phyloP scores from a whole-genome alignment of 2,329 filamentous ascomycete genomes.

The Mollisia scopiformis region DNA sequence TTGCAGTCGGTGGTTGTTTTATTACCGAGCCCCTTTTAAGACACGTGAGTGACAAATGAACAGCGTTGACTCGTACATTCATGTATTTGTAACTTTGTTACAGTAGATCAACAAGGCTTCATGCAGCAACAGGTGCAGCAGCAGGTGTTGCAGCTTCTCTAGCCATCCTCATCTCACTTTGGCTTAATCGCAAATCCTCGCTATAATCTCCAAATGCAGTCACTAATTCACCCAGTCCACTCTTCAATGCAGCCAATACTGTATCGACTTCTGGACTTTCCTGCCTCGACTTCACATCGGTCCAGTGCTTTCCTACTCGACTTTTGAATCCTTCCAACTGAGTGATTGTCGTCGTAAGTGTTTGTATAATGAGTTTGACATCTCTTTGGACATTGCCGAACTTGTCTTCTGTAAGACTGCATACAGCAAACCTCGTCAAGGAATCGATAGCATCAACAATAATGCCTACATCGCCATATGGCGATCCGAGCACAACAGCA shows the following conservation, averaged over 20 bases:
- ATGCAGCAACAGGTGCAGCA: background rate
- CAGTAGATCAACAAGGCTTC: background rate
- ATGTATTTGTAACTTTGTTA: background rate
- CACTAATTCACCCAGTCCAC: constrained; percentile 67
- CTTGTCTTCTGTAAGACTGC: constrained; percentile 77
- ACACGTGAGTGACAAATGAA: background rate
- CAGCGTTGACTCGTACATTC: background rate
- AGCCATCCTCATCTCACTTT: constrained; percentile 73
- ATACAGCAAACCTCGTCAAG: constrained; percentile 69
- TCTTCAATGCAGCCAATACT: constrained; percentile 66
- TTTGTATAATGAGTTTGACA: constrained; percentile 73
- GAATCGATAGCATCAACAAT: constrained; percentile 75
- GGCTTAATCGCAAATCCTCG: constrained; percentile 68
- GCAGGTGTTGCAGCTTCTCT: constrained; percentile 56
- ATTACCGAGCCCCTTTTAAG: background rate
- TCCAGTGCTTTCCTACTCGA: constrained; percentile 72
- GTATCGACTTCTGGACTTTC: constrained; percentile 70
- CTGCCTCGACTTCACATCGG: constrained; percentile 62
- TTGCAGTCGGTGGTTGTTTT: background rate
- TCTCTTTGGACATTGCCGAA: constrained; percentile 87
- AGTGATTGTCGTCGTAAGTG: constrained; percentile 69
- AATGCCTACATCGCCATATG: constrained; percentile 69
- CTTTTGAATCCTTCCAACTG: constrained; percentile 70
- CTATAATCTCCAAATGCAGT: constrained; percentile 75
- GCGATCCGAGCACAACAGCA: constrained; percentile 71